Evolutionary conservation across 2,329 filamentous ascomycete species (phyloP), one percentile per base, ranked within the genome.

Genomic region (Aspergillus fischeri): DNA sequence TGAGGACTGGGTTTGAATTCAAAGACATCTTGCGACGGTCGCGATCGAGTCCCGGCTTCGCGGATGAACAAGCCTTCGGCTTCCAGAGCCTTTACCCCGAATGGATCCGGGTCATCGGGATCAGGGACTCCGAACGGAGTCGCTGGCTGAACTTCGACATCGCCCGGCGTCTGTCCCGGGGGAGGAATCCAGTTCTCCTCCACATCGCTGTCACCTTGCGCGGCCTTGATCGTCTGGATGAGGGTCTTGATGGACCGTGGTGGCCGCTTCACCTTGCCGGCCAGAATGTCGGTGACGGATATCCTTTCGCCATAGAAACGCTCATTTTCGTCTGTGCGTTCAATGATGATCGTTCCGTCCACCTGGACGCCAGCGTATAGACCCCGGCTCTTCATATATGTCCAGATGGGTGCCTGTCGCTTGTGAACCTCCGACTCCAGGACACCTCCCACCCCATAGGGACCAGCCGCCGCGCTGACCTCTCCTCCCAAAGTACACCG

Each of bases 31-130:
- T 88, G 91, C 25, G 84, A 81, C 2, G 92, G 91, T 55, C 91
- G 81, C 54, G 84, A 80, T 51, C 86, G 84, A 2, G 87, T 88
- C 35, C 91, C 92, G n/a, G 92, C 92, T 76, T 97, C 92, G 53
- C 90, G 85, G 63, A 97, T 94, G 65, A 93, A 90, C 55, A 97
- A 78, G 2, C 93, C 93, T 59, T 92, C 90, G 4, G 60, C 70
- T 70, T 96, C 91, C n/a, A 97, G 77, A 7, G 93, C 92, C 62
- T 92, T 83, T 27, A 97, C 89, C 25, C 93, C 93, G 69, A 90
- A 97, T 0, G 93, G 93, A 71, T 97, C 93, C 0, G 92, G 92
- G 65, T 97, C 93, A 54, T 92, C 86, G 3, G 79, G 76, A 61
- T 88, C 86, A 0, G 91, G 92, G 17, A 96, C 80, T 2, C 92